These are phyloP conservation scores for Xerocomellus intermedius DNA, from an alignment of 768 basidiomycete species.

Conservation along the genomic window DNA sequence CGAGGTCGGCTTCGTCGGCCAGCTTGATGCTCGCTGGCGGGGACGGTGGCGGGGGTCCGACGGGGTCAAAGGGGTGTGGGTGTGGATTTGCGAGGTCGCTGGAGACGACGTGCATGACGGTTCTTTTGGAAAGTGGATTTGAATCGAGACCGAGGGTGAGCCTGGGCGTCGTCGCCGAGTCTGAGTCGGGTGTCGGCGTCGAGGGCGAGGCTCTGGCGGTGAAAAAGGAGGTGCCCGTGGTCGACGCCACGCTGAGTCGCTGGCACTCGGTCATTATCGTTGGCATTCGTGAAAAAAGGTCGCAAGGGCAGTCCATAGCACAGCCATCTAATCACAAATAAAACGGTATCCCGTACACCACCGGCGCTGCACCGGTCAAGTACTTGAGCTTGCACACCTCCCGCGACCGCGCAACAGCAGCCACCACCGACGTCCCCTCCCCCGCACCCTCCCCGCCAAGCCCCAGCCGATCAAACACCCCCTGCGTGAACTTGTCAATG, in stretches of 20 bases:
- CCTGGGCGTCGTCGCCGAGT: conserved; percentile 35
- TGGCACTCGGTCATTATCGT: conserved; percentile 11
- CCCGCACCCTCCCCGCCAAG: conserved; percentile 36
- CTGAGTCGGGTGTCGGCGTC: conserved; percentile 20
- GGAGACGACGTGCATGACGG: conserved; percentile 34
- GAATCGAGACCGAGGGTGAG: conserved; percentile 40
- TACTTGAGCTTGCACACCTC: conserved; percentile 87
- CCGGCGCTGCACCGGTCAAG: conserved; percentile 91
- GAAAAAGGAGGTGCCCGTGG: conserved; percentile 25
- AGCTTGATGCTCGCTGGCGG: conserved; percentile 43
- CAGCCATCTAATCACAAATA: conserved; percentile 55
- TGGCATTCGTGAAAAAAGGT: no score
- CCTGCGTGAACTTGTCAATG: conserved; percentile 88
- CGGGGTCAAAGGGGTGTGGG: background rate
- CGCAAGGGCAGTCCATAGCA: no score
- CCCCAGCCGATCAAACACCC: conserved; percentile 73
- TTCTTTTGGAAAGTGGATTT: conserved; percentile 36
- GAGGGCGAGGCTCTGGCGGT: conserved; percentile 28
- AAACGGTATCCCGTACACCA: conserved; percentile 95
- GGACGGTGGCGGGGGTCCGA: conserved; percentile 61
- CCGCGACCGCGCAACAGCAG: conserved; percentile 78
- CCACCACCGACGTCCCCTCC: conserved; percentile 50
- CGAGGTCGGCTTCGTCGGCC: no score
- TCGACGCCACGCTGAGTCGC: conserved; percentile 26
- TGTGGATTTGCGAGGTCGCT: conserved; percentile 5